Evolutionary conservation across 2,329 filamentous ascomycete genomes (phyloP), one percentile per base, ranked within the genome.

Genomic region (Knufia petricola): DNA sequence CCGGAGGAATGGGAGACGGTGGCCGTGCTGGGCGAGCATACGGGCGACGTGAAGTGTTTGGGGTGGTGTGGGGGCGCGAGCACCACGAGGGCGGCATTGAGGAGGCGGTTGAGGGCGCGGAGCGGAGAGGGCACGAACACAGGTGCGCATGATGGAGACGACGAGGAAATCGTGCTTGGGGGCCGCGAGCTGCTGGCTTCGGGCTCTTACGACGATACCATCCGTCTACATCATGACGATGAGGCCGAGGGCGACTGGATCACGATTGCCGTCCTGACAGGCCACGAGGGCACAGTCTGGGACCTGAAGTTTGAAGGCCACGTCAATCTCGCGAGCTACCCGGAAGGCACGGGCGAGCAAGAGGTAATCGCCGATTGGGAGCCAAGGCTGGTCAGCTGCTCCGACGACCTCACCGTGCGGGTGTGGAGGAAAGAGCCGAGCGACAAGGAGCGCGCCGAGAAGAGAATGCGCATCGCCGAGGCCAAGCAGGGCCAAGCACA

Each of bases 1-100:
- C 85, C 83, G 13, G 89, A 94, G 48, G 92, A 96, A 64, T 96
- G 89, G 72, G 92, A 98, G 74, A 96, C 92, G 1, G 82, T 96
- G 13, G 92, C 90, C 0, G 90, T 96, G 46, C 75, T 96, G 60
- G 87, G 86, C 66, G 92, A 96, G 68, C 92, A 98, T 64, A 85
- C 89, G 40, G 89, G 86, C 19, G 92, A 98, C 67, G 89, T 98
- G 57, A 98, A 98, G 66, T 87, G 82, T 55, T 86, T 98, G 1
- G 79, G 82, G 2, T 98, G 92, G 92, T 89, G 92, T 63, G 87
- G 87, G 0, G 80, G 82, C 46, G 55, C 51, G 3, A 17, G 34
- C n/a, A 52, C 41, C 3, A 31, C 37, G 4, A 41, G 37, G 19
- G 3, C 3, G n/a, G 36, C 42, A 24, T 34, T 43, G 9, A 52